These are phyloP conservation scores for Globisporangium acanthophoron DNA, from an alignment of 352 stramenopile species.

Conservation along the genomic window DNA sequence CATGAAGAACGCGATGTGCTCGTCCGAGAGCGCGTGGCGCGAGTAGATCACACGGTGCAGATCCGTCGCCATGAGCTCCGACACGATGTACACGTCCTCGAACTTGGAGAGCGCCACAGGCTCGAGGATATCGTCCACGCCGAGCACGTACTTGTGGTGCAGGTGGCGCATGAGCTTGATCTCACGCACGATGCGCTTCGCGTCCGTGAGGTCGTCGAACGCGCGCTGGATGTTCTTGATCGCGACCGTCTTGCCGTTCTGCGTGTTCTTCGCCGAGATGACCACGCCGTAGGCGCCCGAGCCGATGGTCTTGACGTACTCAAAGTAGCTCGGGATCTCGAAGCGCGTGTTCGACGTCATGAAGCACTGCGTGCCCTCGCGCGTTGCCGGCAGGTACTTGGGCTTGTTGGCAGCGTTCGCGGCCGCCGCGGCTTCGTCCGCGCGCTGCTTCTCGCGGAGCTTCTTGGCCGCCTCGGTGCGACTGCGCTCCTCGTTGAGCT, in stretches of 20 bases:
- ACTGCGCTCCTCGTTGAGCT: slow-evolving; percentile 63
- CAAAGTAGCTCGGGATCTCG: slow-evolving; percentile 70
- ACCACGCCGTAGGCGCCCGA: slow-evolving; percentile 91
- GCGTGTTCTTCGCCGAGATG: slow-evolving; percentile 62
- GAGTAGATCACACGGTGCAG: slow-evolving; percentile 90
- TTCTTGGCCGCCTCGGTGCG: slow-evolving; percentile 69
- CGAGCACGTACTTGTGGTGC: slow-evolving; percentile 87
- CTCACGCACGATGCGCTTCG: slow-evolving; percentile 98
- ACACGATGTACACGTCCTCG: slow-evolving; percentile 89
- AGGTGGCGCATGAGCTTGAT: slow-evolving; percentile 93
- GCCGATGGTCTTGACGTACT: slow-evolving; percentile 86
- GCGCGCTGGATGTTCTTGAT: slow-evolving; percentile 95
- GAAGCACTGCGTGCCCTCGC: slow-evolving; percentile 70
- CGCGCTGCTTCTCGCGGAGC: slow-evolving; percentile 65
- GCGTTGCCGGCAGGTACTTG: slow-evolving; percentile 73
- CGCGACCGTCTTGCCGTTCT: slow-evolving; percentile 37
- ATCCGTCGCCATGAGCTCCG: slow-evolving; percentile 89
- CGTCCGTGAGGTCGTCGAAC: slow-evolving; percentile 98
- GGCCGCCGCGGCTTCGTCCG: slow-evolving; percentile 50
- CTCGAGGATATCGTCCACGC: slow-evolving; percentile 74
- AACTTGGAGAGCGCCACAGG: slow-evolving; percentile 65
- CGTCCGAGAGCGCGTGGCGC: slow-evolving; percentile 72
- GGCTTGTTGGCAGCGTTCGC: slow-evolving; percentile 74
- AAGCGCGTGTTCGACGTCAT: slow-evolving; percentile 83
- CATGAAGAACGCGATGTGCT: slow-evolving; percentile 89